Base-by-base conservation (phyloP, 805 yeast genomes). In the Hanseniaspora singularis region DNA sequence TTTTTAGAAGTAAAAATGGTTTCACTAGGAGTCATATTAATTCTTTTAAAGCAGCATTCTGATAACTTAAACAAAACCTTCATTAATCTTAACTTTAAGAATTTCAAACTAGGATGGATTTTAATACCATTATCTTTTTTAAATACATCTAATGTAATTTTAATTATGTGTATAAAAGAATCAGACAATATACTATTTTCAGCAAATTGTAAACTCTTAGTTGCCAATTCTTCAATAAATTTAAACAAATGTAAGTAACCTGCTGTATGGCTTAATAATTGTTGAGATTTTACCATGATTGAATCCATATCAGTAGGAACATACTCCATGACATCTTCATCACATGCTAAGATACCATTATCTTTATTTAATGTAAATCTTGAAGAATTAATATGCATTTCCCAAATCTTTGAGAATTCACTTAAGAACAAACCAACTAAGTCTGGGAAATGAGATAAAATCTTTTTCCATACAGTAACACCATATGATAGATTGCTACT, bases 261-360 rank as follows among this genome's bases (percentile, higher is more conserved):
- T 16, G 31, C 9, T 11, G 38, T 37, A 20, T 44, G 31, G 15
- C 23, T 12, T 15, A 44, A 37, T 10, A 44, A 26, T 2, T 59
- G 52, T 1, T 63, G 60, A 0, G 85, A 77, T 28, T 66, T 63
- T 50, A 72, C 74, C 46, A 73, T 73, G 7, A 79, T 70, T 6
- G 67, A 69, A 38, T 68, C 67, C 53, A 76, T 79, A 62, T 81
- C 79, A 38, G 94, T 78, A 10, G 98, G 96, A 1, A 87, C 66
- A 55, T 92, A 92, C 52, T 84, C 92, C 98, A 92, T 92, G 43
- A 69, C 71, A 52, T 74, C 64, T 60, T 69, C 79, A 47, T 79
- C 83, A 20, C 89, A 79, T 47, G 70, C 65, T 0, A 55, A 56
- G 6, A 75, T 59, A 59, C 87, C 94, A 52, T 64, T 64, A 5